These are phyloP conservation scores for Microdochium bolleyi DNA, from an alignment of 2,329 filamentous ascomycete genomes.

Conservation along the genomic window DNA sequence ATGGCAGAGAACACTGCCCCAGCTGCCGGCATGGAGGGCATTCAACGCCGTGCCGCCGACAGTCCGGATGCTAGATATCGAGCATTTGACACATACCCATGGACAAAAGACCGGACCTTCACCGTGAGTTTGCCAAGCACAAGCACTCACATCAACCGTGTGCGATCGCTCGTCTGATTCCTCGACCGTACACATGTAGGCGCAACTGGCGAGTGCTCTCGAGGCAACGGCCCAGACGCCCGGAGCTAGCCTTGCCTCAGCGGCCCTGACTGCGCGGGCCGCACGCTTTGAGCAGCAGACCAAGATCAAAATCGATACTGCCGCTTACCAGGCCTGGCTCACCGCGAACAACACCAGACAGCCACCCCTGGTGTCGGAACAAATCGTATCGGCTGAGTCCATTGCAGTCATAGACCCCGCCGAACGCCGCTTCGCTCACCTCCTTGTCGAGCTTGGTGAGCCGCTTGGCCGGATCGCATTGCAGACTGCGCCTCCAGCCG, in stretches of 20 bases:
- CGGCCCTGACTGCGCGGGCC: slow-evolving; percentile 14
- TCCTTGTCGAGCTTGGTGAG: slow-evolving; percentile 12
- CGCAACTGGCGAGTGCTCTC: slow-evolving; percentile 11
- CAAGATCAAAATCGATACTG: slow-evolving; percentile 14
- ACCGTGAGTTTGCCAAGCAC: slow-evolving; percentile 9
- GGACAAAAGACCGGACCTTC: slow-evolving; percentile 19
- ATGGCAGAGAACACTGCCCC: neutral
- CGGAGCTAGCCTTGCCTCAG: slow-evolving; percentile 6
- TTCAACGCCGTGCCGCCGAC: slow-evolving; percentile 16
- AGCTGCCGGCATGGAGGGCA: slow-evolving; percentile 5
- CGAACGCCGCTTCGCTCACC: slow-evolving; percentile 11
- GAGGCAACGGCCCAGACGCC: slow-evolving; percentile 4
- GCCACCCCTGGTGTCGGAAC: slow-evolving; percentile 15
- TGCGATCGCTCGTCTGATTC: neutral
- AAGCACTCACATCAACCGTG: neutral
- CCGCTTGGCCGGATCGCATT: slow-evolving; percentile 10
- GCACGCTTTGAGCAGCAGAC: slow-evolving; percentile 17
- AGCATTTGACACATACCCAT: slow-evolving; percentile 21
- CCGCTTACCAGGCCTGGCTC: slow-evolving; percentile 17
- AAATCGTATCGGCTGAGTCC: slow-evolving; percentile 12
- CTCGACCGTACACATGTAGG: slow-evolving; percentile 3
- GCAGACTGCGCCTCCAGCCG: neutral
- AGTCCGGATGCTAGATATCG: slow-evolving; percentile 15
- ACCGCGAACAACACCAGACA: slow-evolving; percentile 5
- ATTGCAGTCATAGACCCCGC: slow-evolving; percentile 9